A percentile compares a stretch with the other conserved stretches of the same genome.
Conservation (phyloP, 1,284 basidiomycete species). For the Coriolopsis trogii region DNA sequence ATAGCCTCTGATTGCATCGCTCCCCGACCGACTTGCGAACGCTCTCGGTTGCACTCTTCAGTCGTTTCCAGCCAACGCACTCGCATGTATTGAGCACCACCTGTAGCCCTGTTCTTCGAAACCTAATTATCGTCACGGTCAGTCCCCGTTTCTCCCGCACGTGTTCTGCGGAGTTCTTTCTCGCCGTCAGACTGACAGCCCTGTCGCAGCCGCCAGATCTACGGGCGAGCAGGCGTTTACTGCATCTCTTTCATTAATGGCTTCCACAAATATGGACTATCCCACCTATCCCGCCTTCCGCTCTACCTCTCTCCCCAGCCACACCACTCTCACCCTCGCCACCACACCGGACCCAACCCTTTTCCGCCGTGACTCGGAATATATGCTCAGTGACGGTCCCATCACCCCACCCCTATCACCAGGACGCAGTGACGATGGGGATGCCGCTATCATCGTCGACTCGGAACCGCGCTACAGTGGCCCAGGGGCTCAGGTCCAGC, state of each 20-base stretch:
- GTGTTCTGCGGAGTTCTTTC: slow-evolving; percentile 22
- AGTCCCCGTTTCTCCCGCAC: slow-evolving; percentile 21
- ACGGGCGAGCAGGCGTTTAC: slow-evolving; percentile 33
- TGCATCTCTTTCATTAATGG: slow-evolving; percentile 26
- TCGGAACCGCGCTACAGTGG: slow-evolving; percentile 33
- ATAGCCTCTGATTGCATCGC: slow-evolving; percentile 29
- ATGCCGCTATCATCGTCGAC: slow-evolving; percentile 32
- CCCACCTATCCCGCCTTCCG: slow-evolving; percentile 31
- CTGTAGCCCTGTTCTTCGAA: slow-evolving; percentile 17
- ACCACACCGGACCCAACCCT: slow-evolving; percentile 27
- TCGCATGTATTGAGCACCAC: slow-evolving; percentile 28
- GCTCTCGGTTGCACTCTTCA: slow-evolving; percentile 18
- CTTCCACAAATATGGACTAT: slow-evolving; percentile 26
- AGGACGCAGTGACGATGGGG: slow-evolving; percentile 35
- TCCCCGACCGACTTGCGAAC: slow-evolving; percentile 19
- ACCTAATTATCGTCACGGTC: slow-evolving; percentile 29
- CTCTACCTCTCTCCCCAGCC: slow-evolving; percentile 40
- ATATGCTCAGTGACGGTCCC: slow-evolving; percentile 40
- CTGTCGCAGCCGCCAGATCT: slow-evolving; percentile 26
- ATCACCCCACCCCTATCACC: slow-evolving; percentile 46
- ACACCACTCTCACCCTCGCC: slow-evolving; percentile 28
- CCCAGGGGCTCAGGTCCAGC: slow-evolving; percentile 13
- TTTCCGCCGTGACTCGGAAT: slow-evolving; percentile 34
- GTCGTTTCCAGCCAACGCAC: slow-evolving; percentile 13
- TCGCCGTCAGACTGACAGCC: slow-evolving; percentile 23